phyloP scores from a whole-genome alignment of 305 asterid species.

The Fraxinus paxiana region DNA sequence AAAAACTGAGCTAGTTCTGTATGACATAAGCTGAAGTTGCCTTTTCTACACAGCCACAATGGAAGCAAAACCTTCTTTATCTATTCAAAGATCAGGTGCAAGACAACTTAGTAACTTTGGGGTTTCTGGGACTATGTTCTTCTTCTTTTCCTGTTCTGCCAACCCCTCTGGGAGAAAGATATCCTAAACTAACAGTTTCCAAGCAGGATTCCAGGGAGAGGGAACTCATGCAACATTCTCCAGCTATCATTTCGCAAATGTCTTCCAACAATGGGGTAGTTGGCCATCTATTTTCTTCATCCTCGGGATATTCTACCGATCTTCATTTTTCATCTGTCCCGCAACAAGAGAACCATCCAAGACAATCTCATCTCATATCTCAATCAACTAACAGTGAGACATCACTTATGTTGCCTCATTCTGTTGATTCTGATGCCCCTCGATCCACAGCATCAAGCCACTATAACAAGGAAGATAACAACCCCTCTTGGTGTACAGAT shows the following conservation, averaged over 20 bases:
- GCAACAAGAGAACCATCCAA: constrained; percentile 47
- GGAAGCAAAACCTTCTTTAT: constrained; percentile 61
- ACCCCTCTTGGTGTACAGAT: constrained; percentile 56
- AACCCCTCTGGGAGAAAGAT: constrained; percentile 37
- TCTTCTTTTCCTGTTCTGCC: constrained; percentile 55
- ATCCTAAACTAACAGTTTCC: constrained; percentile 37
- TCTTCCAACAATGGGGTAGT: constrained; percentile 48
- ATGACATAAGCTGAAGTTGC: constrained; percentile 20
- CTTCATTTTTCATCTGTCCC: constrained; percentile 54
- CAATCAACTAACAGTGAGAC: constrained; percentile 50
- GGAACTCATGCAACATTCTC: constrained; percentile 19
- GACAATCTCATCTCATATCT: constrained; percentile 54
- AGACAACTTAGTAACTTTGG: constrained; percentile 55
- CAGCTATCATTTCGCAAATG: neutral
- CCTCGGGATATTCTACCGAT: constrained; percentile 58
- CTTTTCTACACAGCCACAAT: constrained; percentile 30
- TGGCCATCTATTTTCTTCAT: constrained; percentile 57
- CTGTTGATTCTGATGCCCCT: constrained; percentile 45
- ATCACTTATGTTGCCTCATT: constrained; percentile 42
- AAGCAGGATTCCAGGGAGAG: constrained; percentile 41
- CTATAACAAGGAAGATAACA: constrained; percentile 39
- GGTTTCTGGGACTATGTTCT: constrained; percentile 56
- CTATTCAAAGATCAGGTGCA: constrained; percentile 55
- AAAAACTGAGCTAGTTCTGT: constrained; percentile 23
- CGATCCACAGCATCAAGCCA: constrained; percentile 60